A percentile compares a stretch with the other conserved stretches of the same genome.
phyloP scores from a whole-genome alignment of 176 grass and related monocot genomes.

The Avena atlantica region DNA sequence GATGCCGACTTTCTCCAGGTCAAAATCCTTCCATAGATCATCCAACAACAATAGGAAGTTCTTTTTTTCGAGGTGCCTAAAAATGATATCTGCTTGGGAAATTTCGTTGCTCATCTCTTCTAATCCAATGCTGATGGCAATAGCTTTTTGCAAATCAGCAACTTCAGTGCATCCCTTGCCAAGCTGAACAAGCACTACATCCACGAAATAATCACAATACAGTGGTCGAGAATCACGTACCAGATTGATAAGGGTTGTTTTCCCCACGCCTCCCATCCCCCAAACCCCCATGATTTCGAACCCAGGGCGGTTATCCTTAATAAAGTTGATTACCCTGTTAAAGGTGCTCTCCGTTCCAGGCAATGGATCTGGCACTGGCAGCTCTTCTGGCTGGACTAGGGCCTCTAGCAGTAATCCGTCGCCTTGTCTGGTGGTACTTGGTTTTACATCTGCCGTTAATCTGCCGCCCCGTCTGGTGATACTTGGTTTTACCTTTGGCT shows the following conservation, averaged over 20 bases:
- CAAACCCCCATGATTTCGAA: not conserved
- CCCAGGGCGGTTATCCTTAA: not conserved
- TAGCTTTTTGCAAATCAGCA: not conserved
- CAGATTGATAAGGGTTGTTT: not conserved
- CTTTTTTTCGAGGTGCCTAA: not conserved
- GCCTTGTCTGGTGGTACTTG: too few species aligned
- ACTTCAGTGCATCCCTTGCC: not conserved
- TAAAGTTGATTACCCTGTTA: not conserved
- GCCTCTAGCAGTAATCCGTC: too few species aligned
- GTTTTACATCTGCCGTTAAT: not conserved
- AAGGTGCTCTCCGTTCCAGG: not conserved
- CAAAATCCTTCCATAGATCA: not conserved
- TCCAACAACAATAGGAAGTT: constrained; percentile 14
- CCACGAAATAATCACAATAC: not conserved
- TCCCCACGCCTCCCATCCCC: constrained; percentile 10
- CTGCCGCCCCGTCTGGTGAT: too few species aligned
- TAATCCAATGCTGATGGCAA: not conserved
- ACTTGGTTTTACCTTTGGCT: too few species aligned
- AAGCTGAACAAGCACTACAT: not conserved
- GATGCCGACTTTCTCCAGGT: not conserved
- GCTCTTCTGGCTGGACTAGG: not conserved
- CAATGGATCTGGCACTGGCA: not conserved
- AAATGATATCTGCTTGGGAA: not conserved
- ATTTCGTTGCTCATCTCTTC: too few species aligned
- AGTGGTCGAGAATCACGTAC: not conserved